These are phyloP conservation scores for Lithohypha guttulata DNA, from an alignment of 2,329 filamentous ascomycete genomes.

Conservation along the genomic window DNA sequence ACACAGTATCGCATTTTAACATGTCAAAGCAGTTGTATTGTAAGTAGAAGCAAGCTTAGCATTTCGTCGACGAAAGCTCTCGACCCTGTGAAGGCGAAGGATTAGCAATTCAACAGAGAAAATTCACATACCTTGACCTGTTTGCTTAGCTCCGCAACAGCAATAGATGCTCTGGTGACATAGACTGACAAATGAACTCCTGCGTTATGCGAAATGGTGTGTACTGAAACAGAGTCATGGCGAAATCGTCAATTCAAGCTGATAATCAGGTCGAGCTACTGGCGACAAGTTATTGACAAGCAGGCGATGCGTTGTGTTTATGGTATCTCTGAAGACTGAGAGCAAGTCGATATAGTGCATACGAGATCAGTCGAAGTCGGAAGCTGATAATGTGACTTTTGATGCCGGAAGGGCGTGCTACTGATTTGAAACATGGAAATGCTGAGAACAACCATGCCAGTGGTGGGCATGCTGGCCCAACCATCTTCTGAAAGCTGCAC, in stretches of 20 bases:
- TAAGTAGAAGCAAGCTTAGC: too few species aligned
- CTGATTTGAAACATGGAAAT: conserved; percentile 6
- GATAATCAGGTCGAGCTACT: conserved; percentile 9
- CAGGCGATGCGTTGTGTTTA: conserved; percentile 6
- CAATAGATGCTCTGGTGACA: background rate
- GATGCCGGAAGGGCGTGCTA: conserved; percentile 10
- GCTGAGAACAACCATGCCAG: conserved; percentile 7
- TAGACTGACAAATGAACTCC: background rate
- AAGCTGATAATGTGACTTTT: conserved; percentile 10
- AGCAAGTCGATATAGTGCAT: conserved; percentile 6
- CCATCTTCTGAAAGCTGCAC: conserved; percentile 2
- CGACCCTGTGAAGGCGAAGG: too few species aligned
- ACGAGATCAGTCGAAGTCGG: conserved; percentile 7
- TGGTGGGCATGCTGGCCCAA: conserved; percentile 1
- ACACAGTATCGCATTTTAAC: too few species aligned
- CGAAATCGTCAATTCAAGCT: background rate
- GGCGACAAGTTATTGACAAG: conserved; percentile 5
- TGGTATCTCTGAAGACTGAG: conserved; percentile 3
- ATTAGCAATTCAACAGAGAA: too few species aligned
- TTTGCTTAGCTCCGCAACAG: background rate
- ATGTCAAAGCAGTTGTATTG: too few species aligned
- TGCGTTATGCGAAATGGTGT: background rate
- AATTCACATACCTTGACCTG: too few species aligned
- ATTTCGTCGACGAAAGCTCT: too few species aligned
- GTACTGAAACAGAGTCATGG: conserved; percentile 1